These are phyloP conservation scores for Colletotrichum spaethianum DNA, from an alignment of 2,329 filamentous ascomycete species.

Conservation along the genomic window DNA sequence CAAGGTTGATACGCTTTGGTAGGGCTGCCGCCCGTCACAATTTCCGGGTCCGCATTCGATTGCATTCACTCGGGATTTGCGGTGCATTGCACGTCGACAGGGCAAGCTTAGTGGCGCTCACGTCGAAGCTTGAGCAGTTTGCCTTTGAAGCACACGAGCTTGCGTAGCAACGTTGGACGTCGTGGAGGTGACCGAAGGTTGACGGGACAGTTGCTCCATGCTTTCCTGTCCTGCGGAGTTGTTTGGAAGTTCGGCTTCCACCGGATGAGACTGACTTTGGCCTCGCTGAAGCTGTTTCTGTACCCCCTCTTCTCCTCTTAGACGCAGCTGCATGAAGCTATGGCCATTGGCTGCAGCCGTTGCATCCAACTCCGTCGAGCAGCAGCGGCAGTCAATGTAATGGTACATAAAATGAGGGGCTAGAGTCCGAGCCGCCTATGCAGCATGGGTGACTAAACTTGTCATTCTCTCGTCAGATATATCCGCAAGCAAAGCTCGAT, in stretches of 20 bases:
- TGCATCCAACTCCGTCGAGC: constrained; percentile 1
- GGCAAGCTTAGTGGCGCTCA: constrained; percentile 3
- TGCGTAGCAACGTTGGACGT: background rate
- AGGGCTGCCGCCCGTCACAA: constrained; percentile 13
- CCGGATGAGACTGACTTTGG: constrained; percentile 18
- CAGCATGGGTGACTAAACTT: background rate
- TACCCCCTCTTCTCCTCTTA: background rate
- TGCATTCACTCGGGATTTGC: constrained; percentile 30
- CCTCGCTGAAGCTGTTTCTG: constrained; percentile 10
- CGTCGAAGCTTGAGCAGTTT: background rate
- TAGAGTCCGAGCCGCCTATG: background rate
- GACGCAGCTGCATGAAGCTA: constrained; percentile 34
- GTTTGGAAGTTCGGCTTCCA: constrained; percentile 13
- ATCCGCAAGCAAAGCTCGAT: background rate
- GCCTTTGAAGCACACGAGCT: constrained; percentile 7
- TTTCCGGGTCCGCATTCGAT: background rate
- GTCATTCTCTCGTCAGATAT: constrained; percentile 17
- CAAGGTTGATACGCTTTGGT: background rate
- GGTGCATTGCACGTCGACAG: constrained; percentile 16
- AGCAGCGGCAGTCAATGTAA: constrained; percentile 9
- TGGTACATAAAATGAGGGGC: constrained; percentile 4
- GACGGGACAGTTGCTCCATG: background rate
- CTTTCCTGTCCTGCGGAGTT: constrained; percentile 3
- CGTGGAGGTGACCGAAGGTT: background rate
- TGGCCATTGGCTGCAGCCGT: constrained; percentile 26